Conservation (phyloP, 768 basidiomycete species). For the Epithele typhae region DNA sequence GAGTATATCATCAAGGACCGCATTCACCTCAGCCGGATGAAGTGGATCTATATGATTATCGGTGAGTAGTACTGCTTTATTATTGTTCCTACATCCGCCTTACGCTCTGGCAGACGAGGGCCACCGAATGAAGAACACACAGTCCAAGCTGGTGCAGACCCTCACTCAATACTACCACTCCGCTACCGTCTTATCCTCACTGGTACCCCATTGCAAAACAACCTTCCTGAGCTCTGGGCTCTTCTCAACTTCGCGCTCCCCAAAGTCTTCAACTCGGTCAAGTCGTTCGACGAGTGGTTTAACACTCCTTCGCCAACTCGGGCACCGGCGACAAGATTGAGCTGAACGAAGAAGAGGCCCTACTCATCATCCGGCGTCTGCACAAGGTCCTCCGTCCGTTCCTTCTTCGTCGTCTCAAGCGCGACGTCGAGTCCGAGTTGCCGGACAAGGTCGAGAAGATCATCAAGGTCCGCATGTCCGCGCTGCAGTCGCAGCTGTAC, state of each 20-base stretch:
- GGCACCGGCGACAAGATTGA: constrained; percentile 98
- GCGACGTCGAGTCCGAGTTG: constrained; percentile 93
- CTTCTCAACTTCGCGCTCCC: constrained; percentile 93
- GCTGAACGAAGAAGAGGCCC: constrained; percentile 98
- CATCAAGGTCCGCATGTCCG: constrained; percentile 94
- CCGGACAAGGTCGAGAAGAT: constrained; percentile 98
- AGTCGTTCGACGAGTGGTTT: constrained; percentile 99
- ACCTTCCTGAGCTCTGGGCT: constrained; percentile 93
- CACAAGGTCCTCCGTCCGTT: constrained; percentile 96
- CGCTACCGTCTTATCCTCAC: constrained; percentile 92
- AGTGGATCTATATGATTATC: constrained; percentile 98
- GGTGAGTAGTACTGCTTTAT: constrained; percentile 39
- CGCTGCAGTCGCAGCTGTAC: constrained; percentile 87
- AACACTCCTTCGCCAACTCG: constrained; percentile 98
- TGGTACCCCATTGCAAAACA: constrained; percentile 95
- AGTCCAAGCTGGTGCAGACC: constrained; percentile 83
- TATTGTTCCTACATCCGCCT: too few relatives aligned
- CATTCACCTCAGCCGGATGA: constrained; percentile 83
- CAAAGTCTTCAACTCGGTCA: constrained; percentile 97
- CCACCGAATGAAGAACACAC: constrained; percentile 97
- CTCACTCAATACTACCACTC: constrained; percentile 91
- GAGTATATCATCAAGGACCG: constrained; percentile 98
- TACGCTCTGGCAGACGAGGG: constrained; percentile 65
- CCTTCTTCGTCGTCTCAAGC: constrained; percentile 88
- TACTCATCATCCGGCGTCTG: constrained; percentile 93